Percentiles rank a stretch among this genome's conserved stretches.
phyloP scores from a whole-genome alignment of 2,329 filamentous ascomycete species.

The Fusarium secorum region DNA sequence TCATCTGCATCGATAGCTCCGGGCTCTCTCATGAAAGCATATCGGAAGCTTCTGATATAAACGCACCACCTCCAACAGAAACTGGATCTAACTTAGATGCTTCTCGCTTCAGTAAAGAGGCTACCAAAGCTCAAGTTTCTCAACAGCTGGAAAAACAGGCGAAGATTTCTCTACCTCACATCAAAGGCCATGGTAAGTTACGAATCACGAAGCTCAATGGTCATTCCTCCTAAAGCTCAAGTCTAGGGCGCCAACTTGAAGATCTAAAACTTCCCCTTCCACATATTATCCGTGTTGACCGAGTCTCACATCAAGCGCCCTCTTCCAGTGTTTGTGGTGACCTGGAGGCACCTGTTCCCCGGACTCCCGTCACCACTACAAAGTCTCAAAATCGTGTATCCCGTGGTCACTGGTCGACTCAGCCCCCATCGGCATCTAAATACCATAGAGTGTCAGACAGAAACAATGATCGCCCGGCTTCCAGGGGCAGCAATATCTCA shows the following conservation, averaged over 20 bases:
- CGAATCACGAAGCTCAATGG: neutral
- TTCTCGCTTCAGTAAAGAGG: neutral
- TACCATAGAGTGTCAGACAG: neutral
- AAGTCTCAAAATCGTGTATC: neutral
- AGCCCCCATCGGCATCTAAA: neutral
- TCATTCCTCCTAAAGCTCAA: neutral
- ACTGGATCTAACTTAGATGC: neutral
- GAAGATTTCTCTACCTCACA: neutral
- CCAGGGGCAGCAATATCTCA: conserved; percentile 47
- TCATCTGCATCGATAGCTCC: neutral
- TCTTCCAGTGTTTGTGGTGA: conserved; percentile 45
- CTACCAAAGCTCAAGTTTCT: neutral
- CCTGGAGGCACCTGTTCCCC: conserved; percentile 42
- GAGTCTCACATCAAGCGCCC: conserved; percentile 4
- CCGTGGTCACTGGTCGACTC: conserved; percentile 1
- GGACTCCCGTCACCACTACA: conserved; percentile 23
- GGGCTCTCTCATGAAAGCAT: neutral
- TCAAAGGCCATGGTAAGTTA: neutral
- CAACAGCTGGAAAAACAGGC: neutral
- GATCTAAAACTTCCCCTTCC: conserved; percentile 18
- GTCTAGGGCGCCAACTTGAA: neutral
- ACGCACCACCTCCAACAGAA: neutral
- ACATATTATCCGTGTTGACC: neutral
- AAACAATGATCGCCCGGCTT: conserved; percentile 35
- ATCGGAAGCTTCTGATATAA: neutral